A percentile compares a stretch with the other conserved stretches of the same genome.
These are phyloP conservation scores for Geranium incanum DNA, from an alignment of 441 rosid genomes.

Conservation along the genomic window DNA sequence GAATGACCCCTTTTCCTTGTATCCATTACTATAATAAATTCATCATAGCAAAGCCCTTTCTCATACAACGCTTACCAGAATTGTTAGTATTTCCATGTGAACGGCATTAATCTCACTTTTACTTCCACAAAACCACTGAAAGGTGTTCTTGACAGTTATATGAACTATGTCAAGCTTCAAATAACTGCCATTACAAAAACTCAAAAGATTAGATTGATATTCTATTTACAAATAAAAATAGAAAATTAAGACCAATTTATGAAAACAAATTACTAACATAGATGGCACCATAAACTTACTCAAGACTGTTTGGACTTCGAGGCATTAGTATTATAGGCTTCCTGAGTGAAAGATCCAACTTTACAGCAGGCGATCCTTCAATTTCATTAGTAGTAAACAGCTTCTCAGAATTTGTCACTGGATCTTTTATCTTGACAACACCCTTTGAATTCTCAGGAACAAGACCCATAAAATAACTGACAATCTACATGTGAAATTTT, in stretches of 20 bases:
- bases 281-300: slow-evolving; percentile 52
- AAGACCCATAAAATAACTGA: slow-evolving; percentile 85
- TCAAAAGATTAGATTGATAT: slow-evolving; percentile 18
- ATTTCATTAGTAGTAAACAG: slow-evolving; percentile 85
- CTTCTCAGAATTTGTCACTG: slow-evolving; percentile 79
- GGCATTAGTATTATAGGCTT: slow-evolving; percentile 98
- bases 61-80: slow-evolving; percentile 55
- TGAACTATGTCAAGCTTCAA: slow-evolving; percentile 96
- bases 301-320: slow-evolving; percentile 71
- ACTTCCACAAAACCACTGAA: slow-evolving; percentile 76
- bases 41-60: slow-evolving; percentile 13
- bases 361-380: slow-evolving; percentile 95
- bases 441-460: slow-evolving; percentile 65
- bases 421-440: slow-evolving; percentile 74
- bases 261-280: slow-evolving; percentile 12
- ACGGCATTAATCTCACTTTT: slow-evolving; percentile 76
- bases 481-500: slow-evolving; percentile 49
- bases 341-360: slow-evolving; percentile 80
- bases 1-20: background rate
- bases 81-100: slow-evolving; percentile 70
- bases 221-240: background rate
- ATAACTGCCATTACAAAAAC: slow-evolving; percentile 48
- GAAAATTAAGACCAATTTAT: slow-evolving; percentile 8
- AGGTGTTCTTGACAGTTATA: slow-evolving; percentile 75
- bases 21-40: slow-evolving; percentile 12